A percentile compares a stretch with the other conserved stretches of the same genome.
Conservation (phyloP, 83 land plant genomes). For the Thuja plicata region DNA sequence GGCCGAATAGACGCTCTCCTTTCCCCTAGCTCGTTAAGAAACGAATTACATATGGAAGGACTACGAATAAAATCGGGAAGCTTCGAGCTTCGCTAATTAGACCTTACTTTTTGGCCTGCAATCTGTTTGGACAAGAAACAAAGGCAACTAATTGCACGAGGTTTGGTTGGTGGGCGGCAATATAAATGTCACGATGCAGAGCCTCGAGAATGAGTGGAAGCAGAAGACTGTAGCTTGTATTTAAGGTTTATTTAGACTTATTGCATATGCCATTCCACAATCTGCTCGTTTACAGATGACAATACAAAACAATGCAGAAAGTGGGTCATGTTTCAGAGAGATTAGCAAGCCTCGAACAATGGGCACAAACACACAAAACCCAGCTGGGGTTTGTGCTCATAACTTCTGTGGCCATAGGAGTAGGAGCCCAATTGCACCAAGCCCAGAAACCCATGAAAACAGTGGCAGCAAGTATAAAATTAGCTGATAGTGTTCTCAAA, state of each 20-base stretch:
- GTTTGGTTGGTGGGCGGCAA: too few relatives aligned
- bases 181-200: too few relatives aligned
- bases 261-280: too few relatives aligned
- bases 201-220: background rate
- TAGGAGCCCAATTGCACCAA: background rate
- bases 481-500: background rate
- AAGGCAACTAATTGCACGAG: too few relatives aligned
- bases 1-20: too few relatives aligned
- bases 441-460: background rate
- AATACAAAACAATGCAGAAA: background rate
- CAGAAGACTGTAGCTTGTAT: background rate
- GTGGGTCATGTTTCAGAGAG: background rate
- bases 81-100: too few relatives aligned
- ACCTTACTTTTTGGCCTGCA: too few relatives aligned
- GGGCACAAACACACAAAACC: background rate
- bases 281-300: background rate
- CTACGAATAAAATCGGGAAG: too few relatives aligned
- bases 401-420: background rate
- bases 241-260: too few relatives aligned
- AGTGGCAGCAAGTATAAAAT: background rate
- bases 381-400: background rate
- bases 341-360: background rate
- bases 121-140: too few relatives aligned
- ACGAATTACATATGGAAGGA: too few relatives aligned
- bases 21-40: too few relatives aligned